These are phyloP conservation scores for Pinus tabuliformis DNA, from an alignment of 75 land plant species.

Conservation along the genomic window DNA sequence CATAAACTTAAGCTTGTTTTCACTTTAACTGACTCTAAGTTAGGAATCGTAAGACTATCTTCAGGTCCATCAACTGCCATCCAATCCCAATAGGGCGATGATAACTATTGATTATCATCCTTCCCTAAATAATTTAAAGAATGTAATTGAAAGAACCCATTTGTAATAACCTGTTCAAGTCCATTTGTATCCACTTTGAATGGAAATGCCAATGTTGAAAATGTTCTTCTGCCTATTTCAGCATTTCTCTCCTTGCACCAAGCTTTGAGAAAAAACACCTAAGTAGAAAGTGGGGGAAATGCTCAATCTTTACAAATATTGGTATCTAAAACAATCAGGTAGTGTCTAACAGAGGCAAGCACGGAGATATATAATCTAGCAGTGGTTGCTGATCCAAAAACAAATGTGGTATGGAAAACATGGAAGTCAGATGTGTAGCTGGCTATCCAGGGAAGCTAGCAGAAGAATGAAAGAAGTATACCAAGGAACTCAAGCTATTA, in stretches of 20 bases:
- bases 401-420: too few relatives aligned
- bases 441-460: too few relatives aligned
- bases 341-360: too few relatives aligned
- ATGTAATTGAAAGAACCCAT: not conserved
- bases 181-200: not conserved
- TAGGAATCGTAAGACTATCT: not conserved
- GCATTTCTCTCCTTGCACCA: too few relatives aligned
- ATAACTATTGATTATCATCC: not conserved
- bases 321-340: not conserved
- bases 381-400: too few relatives aligned
- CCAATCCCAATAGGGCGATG: not conserved
- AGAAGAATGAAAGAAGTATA: too few relatives aligned
- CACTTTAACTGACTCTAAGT: not conserved
- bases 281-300: not conserved
- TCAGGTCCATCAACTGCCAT: not conserved
- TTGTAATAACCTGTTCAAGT: not conserved
- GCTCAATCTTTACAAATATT: not conserved
- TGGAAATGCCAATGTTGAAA: not conserved
- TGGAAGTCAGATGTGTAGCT: too few relatives aligned
- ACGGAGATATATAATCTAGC: too few relatives aligned
- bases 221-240: not conserved
- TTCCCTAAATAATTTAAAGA: not conserved
- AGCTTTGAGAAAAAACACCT: not conserved
- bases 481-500: too few relatives aligned
- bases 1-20: not conserved